These are phyloP conservation scores for Aspergillus sp. DNA, from an alignment of 2,329 filamentous ascomycete genomes.

Conservation along the genomic window DNA sequence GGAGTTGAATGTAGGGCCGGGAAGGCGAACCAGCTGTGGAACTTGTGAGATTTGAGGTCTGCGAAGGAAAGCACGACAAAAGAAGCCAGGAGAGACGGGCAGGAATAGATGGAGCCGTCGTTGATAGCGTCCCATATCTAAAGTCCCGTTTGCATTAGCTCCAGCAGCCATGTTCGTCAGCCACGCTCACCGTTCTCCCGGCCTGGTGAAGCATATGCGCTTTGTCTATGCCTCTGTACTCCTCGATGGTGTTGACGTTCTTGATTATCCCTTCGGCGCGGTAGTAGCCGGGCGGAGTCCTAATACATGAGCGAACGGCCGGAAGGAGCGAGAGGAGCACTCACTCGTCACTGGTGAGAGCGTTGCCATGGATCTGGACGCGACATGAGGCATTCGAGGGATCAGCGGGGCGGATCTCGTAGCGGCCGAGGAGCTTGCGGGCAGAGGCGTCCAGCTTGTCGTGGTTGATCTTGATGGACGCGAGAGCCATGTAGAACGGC, in stretches of 20 bases:
- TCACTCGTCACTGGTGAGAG: slow-evolving; percentile 74
- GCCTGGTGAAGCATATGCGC: slow-evolving; percentile 65
- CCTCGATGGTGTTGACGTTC: slow-evolving; percentile 92
- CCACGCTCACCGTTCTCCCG: slow-evolving; percentile 58
- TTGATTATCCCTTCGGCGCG: slow-evolving; percentile 89
- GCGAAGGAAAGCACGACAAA: slow-evolving; percentile 88
- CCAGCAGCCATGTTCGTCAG: not conserved
- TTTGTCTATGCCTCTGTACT: slow-evolving; percentile 80
- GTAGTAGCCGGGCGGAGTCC: slow-evolving; percentile 60
- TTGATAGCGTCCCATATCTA: slow-evolving; percentile 96
- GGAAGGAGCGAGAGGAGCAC: slow-evolving; percentile 24
- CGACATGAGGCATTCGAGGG: slow-evolving; percentile 67
- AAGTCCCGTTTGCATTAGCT: slow-evolving; percentile 7
- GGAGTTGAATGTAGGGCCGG: slow-evolving; percentile 86
- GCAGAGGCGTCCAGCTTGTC: slow-evolving; percentile 94
- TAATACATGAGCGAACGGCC: slow-evolving; percentile 23
- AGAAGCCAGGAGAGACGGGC: slow-evolving; percentile 80
- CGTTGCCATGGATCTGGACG: slow-evolving; percentile 83
- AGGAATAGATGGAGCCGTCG: slow-evolving; percentile 91
- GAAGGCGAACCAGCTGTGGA: slow-evolving; percentile 97
- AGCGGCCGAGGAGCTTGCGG: slow-evolving; percentile 74
- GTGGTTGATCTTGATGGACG: slow-evolving; percentile 87
- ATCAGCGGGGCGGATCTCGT: slow-evolving; percentile 68
- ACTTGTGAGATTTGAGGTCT: slow-evolving; percentile 93
- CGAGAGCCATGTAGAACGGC: slow-evolving; percentile 89